phyloP scores from a whole-genome alignment of 352 stramenopile genomes.

The Phytophthora tentaculata region DNA sequence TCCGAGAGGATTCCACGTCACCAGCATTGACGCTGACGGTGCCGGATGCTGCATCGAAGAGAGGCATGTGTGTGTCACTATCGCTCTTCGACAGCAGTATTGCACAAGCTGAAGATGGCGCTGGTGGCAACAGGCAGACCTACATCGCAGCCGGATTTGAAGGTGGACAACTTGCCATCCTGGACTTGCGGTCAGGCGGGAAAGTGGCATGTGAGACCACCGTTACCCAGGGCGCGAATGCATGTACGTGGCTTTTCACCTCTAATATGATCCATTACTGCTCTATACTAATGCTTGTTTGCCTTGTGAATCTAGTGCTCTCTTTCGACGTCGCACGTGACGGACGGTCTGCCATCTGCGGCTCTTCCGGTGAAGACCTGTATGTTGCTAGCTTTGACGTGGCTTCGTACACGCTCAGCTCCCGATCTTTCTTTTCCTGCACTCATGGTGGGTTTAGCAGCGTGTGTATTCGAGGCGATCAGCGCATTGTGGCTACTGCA shows the following conservation, averaged over 20 bases:
- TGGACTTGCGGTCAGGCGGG: slow-evolving; percentile 63
- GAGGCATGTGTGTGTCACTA: slow-evolving; percentile 61
- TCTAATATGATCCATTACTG: background rate
- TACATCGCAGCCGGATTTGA: slow-evolving; percentile 76
- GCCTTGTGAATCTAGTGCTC: slow-evolving; percentile 48
- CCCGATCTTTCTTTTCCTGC: slow-evolving; percentile 60
- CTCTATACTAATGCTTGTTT: slow-evolving; percentile 10
- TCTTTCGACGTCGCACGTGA: slow-evolving; percentile 72
- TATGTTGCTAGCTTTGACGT: slow-evolving; percentile 56
- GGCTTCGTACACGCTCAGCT: slow-evolving; percentile 40
- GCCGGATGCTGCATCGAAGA: slow-evolving; percentile 37
- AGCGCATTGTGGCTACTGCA: slow-evolving; percentile 81
- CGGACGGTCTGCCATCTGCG: slow-evolving; percentile 60
- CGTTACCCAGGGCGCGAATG: slow-evolving; percentile 51
- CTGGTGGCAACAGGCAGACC: slow-evolving; percentile 26
- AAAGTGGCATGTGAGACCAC: slow-evolving; percentile 59
- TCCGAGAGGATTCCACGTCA: slow-evolving; percentile 29
- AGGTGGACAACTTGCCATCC: slow-evolving; percentile 67
- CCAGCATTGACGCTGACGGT: slow-evolving; percentile 44
- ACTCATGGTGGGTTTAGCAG: slow-evolving; percentile 69
- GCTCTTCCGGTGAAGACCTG: slow-evolving; percentile 64
- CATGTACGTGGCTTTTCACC: slow-evolving; percentile 44
- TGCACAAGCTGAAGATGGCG: slow-evolving; percentile 18
- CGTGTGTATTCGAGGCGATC: slow-evolving; percentile 68
- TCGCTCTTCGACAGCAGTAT: slow-evolving; percentile 40